Evolutionary conservation across 1,284 basidiomycete genomes (phyloP).

Genomic region (Ganoderma sp.): DNA sequence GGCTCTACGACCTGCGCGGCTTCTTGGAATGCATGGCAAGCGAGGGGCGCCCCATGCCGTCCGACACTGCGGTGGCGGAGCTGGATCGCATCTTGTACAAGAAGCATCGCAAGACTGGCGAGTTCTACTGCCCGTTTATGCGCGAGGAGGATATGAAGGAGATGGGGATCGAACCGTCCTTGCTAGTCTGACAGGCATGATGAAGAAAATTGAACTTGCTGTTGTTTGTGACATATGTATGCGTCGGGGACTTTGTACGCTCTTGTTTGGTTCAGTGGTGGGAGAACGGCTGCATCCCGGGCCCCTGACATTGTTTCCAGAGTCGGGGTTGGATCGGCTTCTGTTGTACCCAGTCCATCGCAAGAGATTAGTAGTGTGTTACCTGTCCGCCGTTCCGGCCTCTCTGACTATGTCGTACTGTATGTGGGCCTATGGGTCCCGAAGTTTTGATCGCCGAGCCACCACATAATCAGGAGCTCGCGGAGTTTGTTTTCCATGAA

Average conservation of each 20-base stretch:
- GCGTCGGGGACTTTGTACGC: too few species aligned
- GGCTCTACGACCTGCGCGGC: constrained; percentile 14
- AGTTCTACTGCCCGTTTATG: constrained; percentile 9
- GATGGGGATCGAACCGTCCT: not conserved
- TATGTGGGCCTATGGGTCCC: not conserved
- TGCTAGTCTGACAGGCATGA: too few species aligned
- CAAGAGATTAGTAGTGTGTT: not conserved
- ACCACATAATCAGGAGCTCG: not conserved
- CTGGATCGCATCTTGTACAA: constrained; percentile 8
- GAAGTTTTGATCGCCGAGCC: not conserved
- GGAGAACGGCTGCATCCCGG: too few species aligned
- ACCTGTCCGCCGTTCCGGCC: too few species aligned
- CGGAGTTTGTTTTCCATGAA: not conserved
- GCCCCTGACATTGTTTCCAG: not conserved
- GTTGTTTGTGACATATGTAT: too few species aligned
- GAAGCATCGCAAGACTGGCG: constrained; percentile 2
- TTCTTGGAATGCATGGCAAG: constrained; percentile 16
- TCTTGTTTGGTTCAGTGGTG: too few species aligned
- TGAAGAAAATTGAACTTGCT: too few species aligned
- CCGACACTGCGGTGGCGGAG: constrained; percentile 13
- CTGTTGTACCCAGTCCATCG: not conserved
- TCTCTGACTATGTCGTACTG: not conserved
- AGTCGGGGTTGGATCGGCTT: not conserved
- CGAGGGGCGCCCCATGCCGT: constrained; percentile 18
- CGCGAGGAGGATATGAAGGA: not conserved